Base-by-base conservation (phyloP, 495 filamentous ascomycete genomes). In the Viridothelium virens region DNA sequence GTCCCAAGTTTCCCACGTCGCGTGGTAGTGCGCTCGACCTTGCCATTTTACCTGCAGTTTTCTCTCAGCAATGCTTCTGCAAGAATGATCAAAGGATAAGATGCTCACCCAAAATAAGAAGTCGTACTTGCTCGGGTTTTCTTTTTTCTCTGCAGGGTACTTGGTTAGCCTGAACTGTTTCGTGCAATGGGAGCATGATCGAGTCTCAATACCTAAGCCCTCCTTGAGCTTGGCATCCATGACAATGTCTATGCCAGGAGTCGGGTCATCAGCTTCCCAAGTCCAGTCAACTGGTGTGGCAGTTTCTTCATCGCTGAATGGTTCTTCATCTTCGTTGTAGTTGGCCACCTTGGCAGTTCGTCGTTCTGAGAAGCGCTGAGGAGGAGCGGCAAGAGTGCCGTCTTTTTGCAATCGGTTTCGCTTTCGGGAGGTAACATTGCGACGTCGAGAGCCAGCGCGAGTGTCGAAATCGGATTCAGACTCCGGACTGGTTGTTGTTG, bases 21-120 rank as follows among this genome's bases (percentile, higher is more conserved):
- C 87, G 79, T 99, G 94, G 70, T 91, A 90, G 75, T 97, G 90
- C 33, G 94, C 95, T 77, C 91, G 89, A 67, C 85, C 89, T 76
- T 96, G 91, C 94, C 94, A 99, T 81, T 99, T 99, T 71, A 99
- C 92, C 79, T 84, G 66, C 33, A 46, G 61, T 16, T 6, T 33
- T 38, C 63, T 6, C 41, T 73, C 50, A 73, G 66, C 48, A 69
- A 16, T 41, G 31, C 56, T 44, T 18, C 41, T 46, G 4, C 38
- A 41, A 14, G 25, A 14, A 47, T 41, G 61, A 2, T 44, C 47
- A 64, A 11, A 36, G 62, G 61, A 59, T 38, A 34, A 10, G 37
- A 47, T 63, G 10, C 50, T 67, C 74, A 84, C 82, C 73, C 88
- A 91, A 74, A 91, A 98, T 67, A 96, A 89, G 68, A 91, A 97